These are phyloP conservation scores for Inosperma sp. DNA, from an alignment of 768 basidiomycete genomes.

Conservation along the genomic window DNA sequence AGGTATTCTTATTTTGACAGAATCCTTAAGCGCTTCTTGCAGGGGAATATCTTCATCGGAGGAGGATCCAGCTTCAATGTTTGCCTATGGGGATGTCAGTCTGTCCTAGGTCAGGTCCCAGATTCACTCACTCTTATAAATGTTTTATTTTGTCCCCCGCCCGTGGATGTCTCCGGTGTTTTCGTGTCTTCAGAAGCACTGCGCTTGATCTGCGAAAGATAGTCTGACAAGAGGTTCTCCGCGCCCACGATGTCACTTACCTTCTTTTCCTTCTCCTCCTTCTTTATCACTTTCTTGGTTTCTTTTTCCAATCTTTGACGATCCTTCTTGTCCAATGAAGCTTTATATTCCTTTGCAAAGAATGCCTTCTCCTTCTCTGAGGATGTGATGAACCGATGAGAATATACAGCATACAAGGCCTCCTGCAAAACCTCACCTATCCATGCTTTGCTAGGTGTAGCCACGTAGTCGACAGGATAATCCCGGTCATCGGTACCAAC, in stretches of 20 bases:
- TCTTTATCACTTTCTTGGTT: background rate
- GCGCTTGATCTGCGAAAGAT: too few relatives aligned
- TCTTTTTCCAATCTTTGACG: slow-evolving; percentile 11
- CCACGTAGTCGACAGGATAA: slow-evolving; percentile 44
- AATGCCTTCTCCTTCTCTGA: slow-evolving; percentile 37
- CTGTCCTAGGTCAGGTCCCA: too few relatives aligned
- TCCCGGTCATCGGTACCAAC: slow-evolving; percentile 55
- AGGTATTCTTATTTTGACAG: slow-evolving; percentile 11
- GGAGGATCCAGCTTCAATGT: background rate
- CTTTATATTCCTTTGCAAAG: slow-evolving; percentile 30
- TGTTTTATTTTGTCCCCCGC: too few relatives aligned
- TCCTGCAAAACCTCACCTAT: slow-evolving; percentile 42
- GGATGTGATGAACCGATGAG: background rate
- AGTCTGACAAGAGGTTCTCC: too few relatives aligned
- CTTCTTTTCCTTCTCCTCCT: slow-evolving; percentile 4
- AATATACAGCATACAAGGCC: slow-evolving; percentile 2
- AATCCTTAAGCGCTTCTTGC: background rate
- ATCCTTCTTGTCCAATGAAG: slow-evolving; percentile 11
- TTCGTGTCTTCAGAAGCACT: too few relatives aligned
- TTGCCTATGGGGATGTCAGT: too few relatives aligned
- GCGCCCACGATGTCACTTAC: background rate
- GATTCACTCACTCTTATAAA: too few relatives aligned
- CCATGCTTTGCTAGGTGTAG: slow-evolving; percentile 47
- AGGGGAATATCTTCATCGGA: slow-evolving; percentile 14
- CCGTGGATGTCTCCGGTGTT: too few relatives aligned